Percentiles rank a stretch among this genome's conserved stretches.
phyloP scores from a whole-genome alignment of 257 asterid species.

The Agastache rugosa region DNA sequence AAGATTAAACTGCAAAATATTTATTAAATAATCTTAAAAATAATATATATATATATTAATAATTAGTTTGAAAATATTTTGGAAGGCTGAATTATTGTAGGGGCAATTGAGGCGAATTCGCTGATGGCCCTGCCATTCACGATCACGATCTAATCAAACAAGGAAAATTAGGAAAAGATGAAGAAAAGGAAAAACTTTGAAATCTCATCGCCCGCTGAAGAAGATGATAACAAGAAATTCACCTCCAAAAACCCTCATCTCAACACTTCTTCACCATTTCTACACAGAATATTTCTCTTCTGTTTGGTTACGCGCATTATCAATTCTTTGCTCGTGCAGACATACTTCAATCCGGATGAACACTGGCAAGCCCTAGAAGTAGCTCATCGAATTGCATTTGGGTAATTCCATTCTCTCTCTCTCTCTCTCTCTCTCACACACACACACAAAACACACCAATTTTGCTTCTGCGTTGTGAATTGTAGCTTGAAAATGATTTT shows the following conservation, averaged over 20 bases:
- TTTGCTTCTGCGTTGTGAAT: background rate
- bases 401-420: constrained; percentile 46
- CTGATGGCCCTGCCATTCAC: no score
- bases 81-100: no score
- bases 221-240: constrained; percentile 29
- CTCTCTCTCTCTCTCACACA: background rate
- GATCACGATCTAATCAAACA: background rate
- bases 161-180: constrained; percentile 23
- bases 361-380: constrained; percentile 93
- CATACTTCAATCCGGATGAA: constrained; percentile 97
- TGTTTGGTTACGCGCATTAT: constrained; percentile 48
- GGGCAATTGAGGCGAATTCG: no score
- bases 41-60: no score
- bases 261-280: constrained; percentile 31
- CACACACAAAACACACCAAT: background rate
- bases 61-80: no score
- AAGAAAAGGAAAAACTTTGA: constrained; percentile 49
- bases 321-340: constrained; percentile 77
- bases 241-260: constrained; percentile 28
- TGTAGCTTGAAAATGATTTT: constrained; percentile 9
- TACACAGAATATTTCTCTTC: constrained; percentile 47
- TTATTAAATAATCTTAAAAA: no score
- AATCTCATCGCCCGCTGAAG: constrained; percentile 25
- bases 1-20: no score
- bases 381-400: constrained; percentile 73